A percentile compares a stretch with the other conserved stretches of the same genome.
Conservation (phyloP, 192 early-diverging fungal species). For the Backusella parvicylindrica region DNA sequence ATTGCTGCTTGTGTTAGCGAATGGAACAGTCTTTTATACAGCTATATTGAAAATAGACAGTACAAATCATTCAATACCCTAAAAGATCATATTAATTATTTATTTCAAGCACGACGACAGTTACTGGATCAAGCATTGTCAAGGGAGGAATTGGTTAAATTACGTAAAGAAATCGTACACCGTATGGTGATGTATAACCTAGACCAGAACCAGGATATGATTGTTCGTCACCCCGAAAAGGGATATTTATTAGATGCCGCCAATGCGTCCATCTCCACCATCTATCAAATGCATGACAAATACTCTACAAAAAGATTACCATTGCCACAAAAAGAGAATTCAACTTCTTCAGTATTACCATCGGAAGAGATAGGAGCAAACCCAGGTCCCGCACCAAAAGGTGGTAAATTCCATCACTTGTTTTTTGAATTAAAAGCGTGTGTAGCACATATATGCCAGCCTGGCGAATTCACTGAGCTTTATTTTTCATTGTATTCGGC, state of each 20-base stretch:
- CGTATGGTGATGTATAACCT: slow-evolving; percentile 54
- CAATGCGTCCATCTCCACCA: slow-evolving; percentile 51
- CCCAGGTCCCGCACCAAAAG: neutral
- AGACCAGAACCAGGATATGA: slow-evolving; percentile 48
- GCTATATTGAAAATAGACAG: slow-evolving; percentile 47
- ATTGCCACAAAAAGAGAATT: neutral
- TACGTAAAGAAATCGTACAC: slow-evolving; percentile 51
- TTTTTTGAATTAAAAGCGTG: slow-evolving; percentile 56
- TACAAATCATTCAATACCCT: slow-evolving; percentile 53
- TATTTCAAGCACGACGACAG: slow-evolving; percentile 60
- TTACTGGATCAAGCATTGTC: slow-evolving; percentile 57
- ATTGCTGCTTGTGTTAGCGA: slow-evolving; percentile 59
- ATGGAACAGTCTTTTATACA: slow-evolving; percentile 54
- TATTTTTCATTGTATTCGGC: slow-evolving; percentile 57
- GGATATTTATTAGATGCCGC: slow-evolving; percentile 52
- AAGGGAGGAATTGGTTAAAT: slow-evolving; percentile 50
- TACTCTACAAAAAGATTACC: slow-evolving; percentile 2
- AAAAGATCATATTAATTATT: slow-evolving; percentile 50
- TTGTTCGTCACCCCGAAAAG: slow-evolving; percentile 58
- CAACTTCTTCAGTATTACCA: neutral
- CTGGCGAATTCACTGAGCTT: slow-evolving; percentile 59
- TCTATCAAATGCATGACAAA: slow-evolving; percentile 56
- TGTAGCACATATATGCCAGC: slow-evolving; percentile 53
- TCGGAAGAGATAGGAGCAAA: neutral
- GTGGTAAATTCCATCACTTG: slow-evolving; percentile 45